Percentiles rank a stretch among this genome's conserved stretches.
Evolutionary conservation across 1,284 basidiomycete genomes (phyloP).

Genomic region (Pterulicium gracile): DNA sequence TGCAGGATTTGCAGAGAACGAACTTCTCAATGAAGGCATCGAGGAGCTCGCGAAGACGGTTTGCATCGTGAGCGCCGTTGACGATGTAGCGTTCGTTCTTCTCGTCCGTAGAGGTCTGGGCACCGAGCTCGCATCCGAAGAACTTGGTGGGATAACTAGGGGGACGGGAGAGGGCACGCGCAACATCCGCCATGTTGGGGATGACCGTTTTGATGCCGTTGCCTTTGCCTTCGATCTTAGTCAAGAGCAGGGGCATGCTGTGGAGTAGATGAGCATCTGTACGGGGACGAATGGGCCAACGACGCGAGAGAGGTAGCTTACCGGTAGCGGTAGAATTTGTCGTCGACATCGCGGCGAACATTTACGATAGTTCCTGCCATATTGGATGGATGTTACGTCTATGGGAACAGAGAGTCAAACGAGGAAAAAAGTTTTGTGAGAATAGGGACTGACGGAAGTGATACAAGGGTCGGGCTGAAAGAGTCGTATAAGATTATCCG

Average conservation of each 20-base stretch:
- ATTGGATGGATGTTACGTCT: conserved; percentile 61
- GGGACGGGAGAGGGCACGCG: conserved; percentile 89
- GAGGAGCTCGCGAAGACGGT: conserved; percentile 90
- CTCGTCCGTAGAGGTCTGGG: conserved; percentile 94
- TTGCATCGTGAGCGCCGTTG: conserved; percentile 92
- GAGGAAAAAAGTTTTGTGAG: background rate
- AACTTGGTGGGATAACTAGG: conserved; percentile 98
- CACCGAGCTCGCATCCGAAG: conserved; percentile 97
- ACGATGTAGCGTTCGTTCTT: conserved; percentile 98
- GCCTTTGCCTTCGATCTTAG: conserved; percentile 98
- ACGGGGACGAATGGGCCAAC: no score
- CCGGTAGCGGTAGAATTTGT: conserved; percentile 87
- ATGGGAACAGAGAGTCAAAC: conserved; percentile 4
- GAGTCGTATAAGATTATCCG: conserved; percentile 41
- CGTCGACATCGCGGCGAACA: conserved; percentile 97
- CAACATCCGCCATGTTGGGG: conserved; percentile 98
- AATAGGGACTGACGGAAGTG: conserved; percentile 39
- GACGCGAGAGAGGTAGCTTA: conserved; percentile 20
- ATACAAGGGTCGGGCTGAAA: conserved; percentile 42
- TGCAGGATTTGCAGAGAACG: conserved; percentile 95
- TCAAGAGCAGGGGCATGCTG: conserved; percentile 91
- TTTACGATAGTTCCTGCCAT: conserved; percentile 88
- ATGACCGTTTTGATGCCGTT: conserved; percentile 99
- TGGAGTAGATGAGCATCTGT: conserved; percentile 10
- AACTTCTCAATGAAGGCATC: conserved; percentile 98